Evolutionary conservation across 129 eudicot genomes (phyloP).

Genomic region (Pittosporum tobira): DNA sequence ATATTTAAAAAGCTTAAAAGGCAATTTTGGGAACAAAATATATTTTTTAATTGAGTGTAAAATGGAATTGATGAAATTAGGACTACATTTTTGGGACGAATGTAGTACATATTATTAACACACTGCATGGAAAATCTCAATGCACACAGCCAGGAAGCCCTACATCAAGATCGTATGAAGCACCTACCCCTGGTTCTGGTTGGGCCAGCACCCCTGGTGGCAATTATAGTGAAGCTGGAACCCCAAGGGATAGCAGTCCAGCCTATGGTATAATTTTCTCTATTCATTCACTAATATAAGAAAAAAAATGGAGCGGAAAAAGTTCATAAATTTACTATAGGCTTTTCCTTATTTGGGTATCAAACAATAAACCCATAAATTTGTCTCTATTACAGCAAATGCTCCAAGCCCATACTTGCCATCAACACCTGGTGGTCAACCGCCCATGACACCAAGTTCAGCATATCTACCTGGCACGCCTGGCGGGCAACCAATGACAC

Average conservation of each 20-base stretch:
- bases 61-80: no score
- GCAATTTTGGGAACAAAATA: no score
- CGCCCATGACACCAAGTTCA: constrained; percentile 98
- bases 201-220: constrained; percentile 79
- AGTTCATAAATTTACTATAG: background rate
- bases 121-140: no score
- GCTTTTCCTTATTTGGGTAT: background rate
- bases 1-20: no score
- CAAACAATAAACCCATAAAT: background rate
- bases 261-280: constrained; percentile 48
- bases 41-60: no score
- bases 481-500: constrained; percentile 98
- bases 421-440: constrained; percentile 95
- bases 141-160: constrained; percentile 84
- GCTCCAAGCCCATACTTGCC: constrained; percentile 99
- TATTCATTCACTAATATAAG: background rate
- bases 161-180: constrained; percentile 83
- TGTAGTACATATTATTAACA: no score
- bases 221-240: constrained; percentile 84
- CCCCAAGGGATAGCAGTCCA: constrained; percentile 74
- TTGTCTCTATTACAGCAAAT: constrained; percentile 49
- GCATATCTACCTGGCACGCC: constrained; percentile 95
- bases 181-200: constrained; percentile 96
- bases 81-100: no score
- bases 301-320: no score